Base-by-base conservation (phyloP, 768 basidiomycete species). In the Tubosaeta brunneosetosa region DNA sequence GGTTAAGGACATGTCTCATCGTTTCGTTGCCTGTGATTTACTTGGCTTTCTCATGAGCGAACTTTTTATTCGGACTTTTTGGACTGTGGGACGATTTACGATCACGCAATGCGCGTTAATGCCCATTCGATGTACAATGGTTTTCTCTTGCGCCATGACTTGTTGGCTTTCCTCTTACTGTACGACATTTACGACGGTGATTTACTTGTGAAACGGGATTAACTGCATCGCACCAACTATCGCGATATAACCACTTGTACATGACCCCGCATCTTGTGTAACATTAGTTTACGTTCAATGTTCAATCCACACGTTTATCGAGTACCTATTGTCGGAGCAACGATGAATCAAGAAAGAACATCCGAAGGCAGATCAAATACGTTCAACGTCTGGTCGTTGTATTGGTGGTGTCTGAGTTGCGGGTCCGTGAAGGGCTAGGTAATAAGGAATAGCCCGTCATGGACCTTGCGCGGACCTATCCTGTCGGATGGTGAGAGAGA, bases 211-310 rank as follows among this genome's bases (percentile, higher is more conserved):
- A 51, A 54, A 50, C 33, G 50, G 55, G 49, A 53, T 47, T 22
- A 45, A 49, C 44, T 57, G 27, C 52, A 40, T 55, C 51, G 29
- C 52, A 46, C 47, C 26, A 42, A 22, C 25, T 53, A 34, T 45
- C 41, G 31, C 50, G 47, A n/a, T 29, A 60, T 48, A 51, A 53
- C 66, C 61, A 57, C 47, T 32, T 64, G 62, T 65, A 59, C n/a
- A 64, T 54, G 55, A 56, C 50, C 47, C 6, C 19, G 47, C 52
- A 61, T 60, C 50, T 66, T 55, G 62, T 65, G 62, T 65, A 66
- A 53, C 41, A 48, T 31, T 53, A 57, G 46, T 17, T 27, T 26
- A 4, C 13, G 29, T 43, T 17, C 6, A 29, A 29, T 10, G 36
- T 43, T 17, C 7, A 32, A 26, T 47, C 31, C 22, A 47, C 27